These are phyloP conservation scores for Aegilops umbellulata DNA, from an alignment of 176 grass and related monocot species.

Conservation along the genomic window DNA sequence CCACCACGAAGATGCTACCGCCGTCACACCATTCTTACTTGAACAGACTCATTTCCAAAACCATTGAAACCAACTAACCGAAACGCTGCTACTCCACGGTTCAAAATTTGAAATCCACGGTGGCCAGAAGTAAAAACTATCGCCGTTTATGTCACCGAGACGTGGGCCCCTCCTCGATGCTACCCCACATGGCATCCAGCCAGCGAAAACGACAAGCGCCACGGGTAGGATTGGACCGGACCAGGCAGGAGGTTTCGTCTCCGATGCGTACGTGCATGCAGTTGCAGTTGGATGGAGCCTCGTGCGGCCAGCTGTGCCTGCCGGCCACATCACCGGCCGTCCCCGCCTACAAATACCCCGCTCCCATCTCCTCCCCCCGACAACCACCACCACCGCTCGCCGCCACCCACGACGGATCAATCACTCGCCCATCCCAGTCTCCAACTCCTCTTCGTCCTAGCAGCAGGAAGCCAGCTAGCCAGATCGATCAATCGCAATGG, in stretches of 20 bases:
- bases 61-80: too few species aligned
- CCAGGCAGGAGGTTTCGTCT: background rate
- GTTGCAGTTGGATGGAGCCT: background rate
- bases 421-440: background rate
- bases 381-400: background rate
- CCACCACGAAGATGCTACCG: too few species aligned
- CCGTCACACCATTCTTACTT: too few species aligned
- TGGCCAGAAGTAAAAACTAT: too few species aligned
- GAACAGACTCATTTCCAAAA: too few species aligned
- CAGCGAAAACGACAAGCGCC: constrained; percentile 22
- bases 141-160: too few species aligned
- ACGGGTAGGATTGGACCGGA: constrained; percentile 3
- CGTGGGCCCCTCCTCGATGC: too few species aligned
- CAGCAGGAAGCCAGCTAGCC: too few species aligned
- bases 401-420: background rate
- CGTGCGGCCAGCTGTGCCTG: constrained; percentile 14
- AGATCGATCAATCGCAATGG: background rate
- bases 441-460: background rate
- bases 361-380: background rate
- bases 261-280: background rate
- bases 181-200: background rate
- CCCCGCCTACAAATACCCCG: background rate
- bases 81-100: too few species aligned
- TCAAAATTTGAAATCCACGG: too few species aligned
- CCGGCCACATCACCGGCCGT: constrained; percentile 44